These are phyloP conservation scores for Globisporangium splendens DNA, from an alignment of 352 stramenopile genomes.

Conservation along the genomic window DNA sequence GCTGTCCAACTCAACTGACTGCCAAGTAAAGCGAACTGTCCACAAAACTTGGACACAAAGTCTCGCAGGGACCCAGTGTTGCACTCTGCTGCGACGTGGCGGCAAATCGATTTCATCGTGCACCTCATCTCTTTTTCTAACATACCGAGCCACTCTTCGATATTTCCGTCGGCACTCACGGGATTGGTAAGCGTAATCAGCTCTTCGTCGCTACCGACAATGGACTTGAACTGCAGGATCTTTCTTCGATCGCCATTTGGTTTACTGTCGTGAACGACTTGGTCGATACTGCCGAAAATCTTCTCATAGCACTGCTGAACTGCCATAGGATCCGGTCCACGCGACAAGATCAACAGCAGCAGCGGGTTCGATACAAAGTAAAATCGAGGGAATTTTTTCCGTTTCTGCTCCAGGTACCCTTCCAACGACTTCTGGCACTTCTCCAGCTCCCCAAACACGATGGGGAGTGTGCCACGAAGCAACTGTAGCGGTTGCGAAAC, in stretches of 20 bases:
- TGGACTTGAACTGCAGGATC: conserved; percentile 76
- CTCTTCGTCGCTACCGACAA: conserved; percentile 71
- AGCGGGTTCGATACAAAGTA: conserved; percentile 93
- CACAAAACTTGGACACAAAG: conserved; percentile 72
- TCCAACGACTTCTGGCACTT: conserved; percentile 91
- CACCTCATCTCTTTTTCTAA: conserved; percentile 69
- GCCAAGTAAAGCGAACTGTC: conserved; percentile 69
- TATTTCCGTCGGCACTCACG: conserved; percentile 70
- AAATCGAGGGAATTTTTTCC: conserved; percentile 89
- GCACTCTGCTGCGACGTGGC: conserved; percentile 55
- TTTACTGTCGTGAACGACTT: conserved; percentile 66
- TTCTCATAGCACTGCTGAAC: conserved; percentile 89
- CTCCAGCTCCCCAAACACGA: conserved; percentile 87
- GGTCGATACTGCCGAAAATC: conserved; percentile 78
- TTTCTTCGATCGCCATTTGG: conserved; percentile 36
- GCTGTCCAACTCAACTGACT: conserved; percentile 80
- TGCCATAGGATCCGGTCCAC: conserved; percentile 70
- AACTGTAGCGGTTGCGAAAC: conserved; percentile 79
- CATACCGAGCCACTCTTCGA: conserved; percentile 77
- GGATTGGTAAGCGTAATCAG: conserved; percentile 51
- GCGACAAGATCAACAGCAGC: conserved; percentile 84
- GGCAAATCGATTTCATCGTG: conserved; percentile 64
- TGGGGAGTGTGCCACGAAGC: conserved; percentile 78
- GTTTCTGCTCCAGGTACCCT: conserved; percentile 90
- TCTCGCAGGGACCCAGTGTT: conserved; percentile 42